Evolutionary conservation across 2,329 filamentous ascomycete species (phyloP).

Genomic region (Colletotrichum sp.): DNA sequence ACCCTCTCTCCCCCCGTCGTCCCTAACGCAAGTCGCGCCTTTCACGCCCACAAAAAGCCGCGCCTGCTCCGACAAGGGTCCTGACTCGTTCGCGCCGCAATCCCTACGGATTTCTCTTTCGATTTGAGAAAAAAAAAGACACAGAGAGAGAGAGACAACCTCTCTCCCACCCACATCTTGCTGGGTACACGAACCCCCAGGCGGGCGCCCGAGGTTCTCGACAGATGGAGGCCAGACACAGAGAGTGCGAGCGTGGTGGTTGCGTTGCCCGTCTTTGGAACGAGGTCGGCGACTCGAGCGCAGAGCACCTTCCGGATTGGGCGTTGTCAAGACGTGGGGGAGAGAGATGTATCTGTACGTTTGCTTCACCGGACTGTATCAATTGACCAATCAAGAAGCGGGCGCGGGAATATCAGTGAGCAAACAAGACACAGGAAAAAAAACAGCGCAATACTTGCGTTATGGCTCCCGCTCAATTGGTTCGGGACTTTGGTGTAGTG

Average conservation of each 20-base stretch:
- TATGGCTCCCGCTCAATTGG: neutral
- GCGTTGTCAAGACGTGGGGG: neutral
- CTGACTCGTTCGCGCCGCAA: conserved; percentile 1
- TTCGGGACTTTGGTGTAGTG: neutral
- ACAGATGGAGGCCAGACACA: neutral
- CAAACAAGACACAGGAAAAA: neutral
- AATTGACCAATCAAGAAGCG: neutral
- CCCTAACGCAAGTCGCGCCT: neutral
- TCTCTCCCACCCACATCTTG: neutral
- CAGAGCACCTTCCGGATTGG: conserved; percentile 9
- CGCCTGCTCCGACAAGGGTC: conserved; percentile 9
- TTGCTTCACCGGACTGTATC: neutral
- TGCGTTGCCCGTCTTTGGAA: neutral
- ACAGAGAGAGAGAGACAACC: neutral
- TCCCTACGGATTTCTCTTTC: neutral
- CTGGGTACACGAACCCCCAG: neutral
- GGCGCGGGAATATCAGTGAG: neutral
- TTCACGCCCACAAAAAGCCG: conserved; percentile 5
- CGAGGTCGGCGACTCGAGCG: neutral
- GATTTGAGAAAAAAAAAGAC: neutral
- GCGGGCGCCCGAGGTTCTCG: neutral
- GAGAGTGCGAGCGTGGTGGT: neutral
- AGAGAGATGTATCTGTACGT: neutral
- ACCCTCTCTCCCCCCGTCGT: neutral
- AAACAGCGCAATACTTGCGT: conserved; percentile 6